These are phyloP conservation scores for Voacanga thouarsii DNA, from an alignment of 257 asterid genomes.

Conservation along the genomic window DNA sequence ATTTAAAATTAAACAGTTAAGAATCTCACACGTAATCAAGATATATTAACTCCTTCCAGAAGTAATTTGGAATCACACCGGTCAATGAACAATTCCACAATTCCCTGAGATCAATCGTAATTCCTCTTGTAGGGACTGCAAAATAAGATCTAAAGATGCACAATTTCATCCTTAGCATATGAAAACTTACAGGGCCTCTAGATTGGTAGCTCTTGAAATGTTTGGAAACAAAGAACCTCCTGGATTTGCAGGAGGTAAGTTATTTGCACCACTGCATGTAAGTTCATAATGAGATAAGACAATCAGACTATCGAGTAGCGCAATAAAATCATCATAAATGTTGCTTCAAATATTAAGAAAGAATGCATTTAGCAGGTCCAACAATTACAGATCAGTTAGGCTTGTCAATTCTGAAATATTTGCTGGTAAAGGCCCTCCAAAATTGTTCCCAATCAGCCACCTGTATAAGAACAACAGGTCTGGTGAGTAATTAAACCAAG, in stretches of 20 bases:
- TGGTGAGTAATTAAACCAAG: background rate
- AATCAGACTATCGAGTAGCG: background rate
- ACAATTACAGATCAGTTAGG: background rate
- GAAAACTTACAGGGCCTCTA: background rate
- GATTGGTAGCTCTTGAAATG: background rate
- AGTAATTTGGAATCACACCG: conserved; percentile 15
- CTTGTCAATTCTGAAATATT: background rate
- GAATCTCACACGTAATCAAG: background rate
- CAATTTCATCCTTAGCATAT: background rate
- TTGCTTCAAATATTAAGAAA: no score
- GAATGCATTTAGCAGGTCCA: no score
- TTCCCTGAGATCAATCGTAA: conserved; percentile 3
- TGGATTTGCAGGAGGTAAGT: background rate
- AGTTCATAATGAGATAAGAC: background rate
- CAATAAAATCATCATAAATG: background rate
- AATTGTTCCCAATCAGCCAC: conserved; percentile 16
- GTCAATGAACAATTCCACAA: conserved; percentile 24
- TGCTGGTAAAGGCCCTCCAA: conserved; percentile 15
- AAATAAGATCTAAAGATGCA: background rate
- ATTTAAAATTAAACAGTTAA: no score
- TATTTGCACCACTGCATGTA: background rate
- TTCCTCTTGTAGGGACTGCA: background rate
- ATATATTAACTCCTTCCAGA: no score
- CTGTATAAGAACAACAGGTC: background rate
- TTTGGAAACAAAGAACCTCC: background rate